Conservation (phyloP, 352 stramenopile species). For the Thalassiosira livingstoniorum region DNA sequence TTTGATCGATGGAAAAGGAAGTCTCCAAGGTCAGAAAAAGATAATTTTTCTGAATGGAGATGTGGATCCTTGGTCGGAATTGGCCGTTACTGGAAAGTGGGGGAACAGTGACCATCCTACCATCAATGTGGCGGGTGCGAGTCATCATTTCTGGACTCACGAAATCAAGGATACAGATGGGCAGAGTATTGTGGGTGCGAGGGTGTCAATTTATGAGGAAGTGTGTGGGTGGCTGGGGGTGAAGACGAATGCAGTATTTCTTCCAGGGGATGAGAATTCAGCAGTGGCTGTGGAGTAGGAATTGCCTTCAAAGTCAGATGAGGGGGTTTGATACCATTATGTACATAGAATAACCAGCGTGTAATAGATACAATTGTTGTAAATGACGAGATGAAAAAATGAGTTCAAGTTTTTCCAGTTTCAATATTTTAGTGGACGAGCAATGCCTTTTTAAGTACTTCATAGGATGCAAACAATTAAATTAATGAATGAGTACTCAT, state of each 20-base stretch:
- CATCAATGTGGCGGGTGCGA: slow-evolving; percentile 73
- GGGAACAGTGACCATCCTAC: slow-evolving; percentile 50
- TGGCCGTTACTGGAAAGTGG: slow-evolving; percentile 52
- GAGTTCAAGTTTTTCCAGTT: too few relatives aligned
- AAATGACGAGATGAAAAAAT: too few relatives aligned
- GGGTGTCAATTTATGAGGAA: slow-evolving; percentile 78
- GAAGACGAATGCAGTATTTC: neutral
- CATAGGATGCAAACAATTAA: too few relatives aligned
- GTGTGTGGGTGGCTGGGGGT: slow-evolving; percentile 75
- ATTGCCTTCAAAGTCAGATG: too few relatives aligned
- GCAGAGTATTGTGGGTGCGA: slow-evolving; percentile 65
- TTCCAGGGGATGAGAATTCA: neutral
- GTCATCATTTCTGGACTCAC: slow-evolving; percentile 90
- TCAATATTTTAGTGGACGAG: too few relatives aligned
- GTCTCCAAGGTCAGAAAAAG: slow-evolving; percentile 40
- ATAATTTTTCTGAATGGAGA: slow-evolving; percentile 88
- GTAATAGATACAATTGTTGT: too few relatives aligned
- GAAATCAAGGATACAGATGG: slow-evolving; percentile 75
- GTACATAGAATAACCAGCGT: too few relatives aligned
- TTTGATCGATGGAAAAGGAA: neutral
- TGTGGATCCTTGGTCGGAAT: slow-evolving; percentile 87
- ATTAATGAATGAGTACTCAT: too few relatives aligned
- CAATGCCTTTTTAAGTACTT: too few relatives aligned
- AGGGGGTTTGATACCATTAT: too few relatives aligned
- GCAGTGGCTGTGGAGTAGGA: too few relatives aligned